Evolutionary conservation across 495 filamentous ascomycete species (phyloP), one percentile per base, ranked within the genome.

Genomic region (Aspergillus incahuasiensis): DNA sequence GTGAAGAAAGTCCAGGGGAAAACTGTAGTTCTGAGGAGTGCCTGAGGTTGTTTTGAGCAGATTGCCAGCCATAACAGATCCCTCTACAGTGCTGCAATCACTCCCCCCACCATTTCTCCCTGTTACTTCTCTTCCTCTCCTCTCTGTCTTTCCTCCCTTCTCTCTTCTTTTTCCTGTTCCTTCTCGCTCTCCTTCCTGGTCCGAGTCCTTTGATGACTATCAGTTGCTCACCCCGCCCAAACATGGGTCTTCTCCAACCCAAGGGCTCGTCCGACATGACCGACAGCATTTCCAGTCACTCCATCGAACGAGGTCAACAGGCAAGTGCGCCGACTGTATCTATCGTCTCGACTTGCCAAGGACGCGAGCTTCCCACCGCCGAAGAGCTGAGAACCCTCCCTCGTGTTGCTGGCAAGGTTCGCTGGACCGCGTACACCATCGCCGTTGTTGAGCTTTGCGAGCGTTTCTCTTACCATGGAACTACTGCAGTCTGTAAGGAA

Each of bases 391-490:
- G 63, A 0, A 83, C 79, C 7, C 76, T 91, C 3, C 82, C 79
- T 21, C 82, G 88, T 48, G 76, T 91, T 1, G 72, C 87, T 22
- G 87, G 80, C 46, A 77, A 74, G 35, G 78, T 92, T 24, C 85
- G 82, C 19, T 84, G 74, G 74, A 79, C 70, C 20, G 79, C 80
- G 2, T 91, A 83, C 63, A 85, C 84, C 21, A 78, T 92, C 55
- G 87, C 83, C 19, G 84, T 90, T 59, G 80, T 89, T 43, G 88
- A 91, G 68, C 68, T 89, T 49, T 86, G 82, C 69, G 88, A 91
- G 74, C 83, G 88, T 22, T 88, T 90, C 68, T 85, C 84, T 3
- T 90, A 87, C 73, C 90, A 90, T 66, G 88, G 87, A 49, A 87
- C 85, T 5, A 86, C 81, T 30, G 83, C 81, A 41, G 84, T 90